phyloP scores from a whole-genome alignment of 805 yeast species.

The Ogataea zsoltii region DNA sequence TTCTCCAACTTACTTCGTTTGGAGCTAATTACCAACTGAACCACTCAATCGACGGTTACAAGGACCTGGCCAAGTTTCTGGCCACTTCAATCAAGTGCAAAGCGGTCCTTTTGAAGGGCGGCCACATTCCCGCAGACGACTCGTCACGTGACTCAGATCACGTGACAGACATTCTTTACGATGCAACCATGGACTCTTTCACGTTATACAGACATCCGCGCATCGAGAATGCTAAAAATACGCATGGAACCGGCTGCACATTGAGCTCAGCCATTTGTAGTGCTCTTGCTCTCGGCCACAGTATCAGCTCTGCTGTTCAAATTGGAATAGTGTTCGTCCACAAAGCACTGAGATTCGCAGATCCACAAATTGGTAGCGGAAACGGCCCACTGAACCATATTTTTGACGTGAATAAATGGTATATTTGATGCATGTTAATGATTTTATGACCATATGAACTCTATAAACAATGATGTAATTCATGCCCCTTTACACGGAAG shows the following conservation, averaged over 20 bases:
- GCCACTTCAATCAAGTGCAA: conserved; percentile 29
- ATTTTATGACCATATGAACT: not conserved
- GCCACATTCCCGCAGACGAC: conserved; percentile 58
- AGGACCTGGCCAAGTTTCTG: conserved; percentile 38
- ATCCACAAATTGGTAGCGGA: conserved; percentile 46
- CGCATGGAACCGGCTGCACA: conserved; percentile 91
- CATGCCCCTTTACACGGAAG: conserved; percentile 28
- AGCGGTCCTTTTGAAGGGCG: conserved; percentile 72
- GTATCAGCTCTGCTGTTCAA: conserved; percentile 49
- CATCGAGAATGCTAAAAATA: conserved; percentile 48
- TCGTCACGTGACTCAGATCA: not conserved
- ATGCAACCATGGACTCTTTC: conserved; percentile 37
- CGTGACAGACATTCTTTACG: conserved; percentile 52
- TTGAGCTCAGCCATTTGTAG: conserved; percentile 77
- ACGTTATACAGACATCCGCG: conserved; percentile 47
- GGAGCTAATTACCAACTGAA: conserved; percentile 26
- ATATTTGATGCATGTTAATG: conserved; percentile 1
- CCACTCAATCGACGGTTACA: conserved; percentile 22
- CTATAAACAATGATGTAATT: not conserved
- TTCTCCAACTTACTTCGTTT: conserved; percentile 8
- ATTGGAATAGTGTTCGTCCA: conserved; percentile 66
- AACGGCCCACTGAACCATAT: conserved; percentile 76
- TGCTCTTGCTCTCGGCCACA: conserved; percentile 57
- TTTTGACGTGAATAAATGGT: not conserved
- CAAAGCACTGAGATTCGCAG: conserved; percentile 51